A percentile compares a stretch with the other conserved stretches of the same genome.
phyloP scores from a whole-genome alignment of 495 filamentous ascomycete genomes.

The Penicillium cosmopolitanum region DNA sequence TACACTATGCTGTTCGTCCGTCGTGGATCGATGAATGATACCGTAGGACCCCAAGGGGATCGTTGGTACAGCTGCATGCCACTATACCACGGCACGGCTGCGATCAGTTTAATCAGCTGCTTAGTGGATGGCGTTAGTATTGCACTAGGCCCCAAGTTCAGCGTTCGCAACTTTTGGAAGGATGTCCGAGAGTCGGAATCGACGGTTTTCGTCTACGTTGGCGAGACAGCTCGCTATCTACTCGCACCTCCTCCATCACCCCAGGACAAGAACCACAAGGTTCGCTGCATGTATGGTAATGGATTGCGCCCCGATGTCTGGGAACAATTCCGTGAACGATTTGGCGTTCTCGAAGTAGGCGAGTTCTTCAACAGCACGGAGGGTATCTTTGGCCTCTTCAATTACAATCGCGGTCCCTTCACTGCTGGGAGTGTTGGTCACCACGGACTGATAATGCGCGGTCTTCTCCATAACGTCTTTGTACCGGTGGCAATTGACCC shows the following conservation, averaged over 20 bases:
- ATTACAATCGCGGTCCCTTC: constrained; percentile 63
- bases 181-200: constrained; percentile 70
- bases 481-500: constrained; percentile 72
- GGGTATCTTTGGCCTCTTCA: constrained; percentile 62
- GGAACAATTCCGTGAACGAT: constrained; percentile 67
- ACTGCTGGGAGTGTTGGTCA: constrained; percentile 69
- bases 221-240: constrained; percentile 77
- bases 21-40: constrained; percentile 28
- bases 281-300: constrained; percentile 74
- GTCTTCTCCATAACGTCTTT: constrained; percentile 51
- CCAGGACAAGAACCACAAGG: constrained; percentile 65
- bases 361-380: constrained; percentile 73
- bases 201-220: constrained; percentile 80
- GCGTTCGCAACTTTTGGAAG: constrained; percentile 70
- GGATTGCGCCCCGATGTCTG: constrained; percentile 79
- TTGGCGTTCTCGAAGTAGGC: constrained; percentile 58
- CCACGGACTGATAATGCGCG: constrained; percentile 64
- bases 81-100: constrained; percentile 77
- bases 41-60: constrained; percentile 51
- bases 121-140: constrained; percentile 62
- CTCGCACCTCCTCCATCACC: constrained; percentile 68
- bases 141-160: constrained; percentile 73
- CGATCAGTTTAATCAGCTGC: constrained; percentile 55
- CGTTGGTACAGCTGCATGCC: constrained; percentile 82
- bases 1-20: constrained; percentile 34